Conservation (phyloP, 106 monocot species). For the Apostasia ramifera region DNA sequence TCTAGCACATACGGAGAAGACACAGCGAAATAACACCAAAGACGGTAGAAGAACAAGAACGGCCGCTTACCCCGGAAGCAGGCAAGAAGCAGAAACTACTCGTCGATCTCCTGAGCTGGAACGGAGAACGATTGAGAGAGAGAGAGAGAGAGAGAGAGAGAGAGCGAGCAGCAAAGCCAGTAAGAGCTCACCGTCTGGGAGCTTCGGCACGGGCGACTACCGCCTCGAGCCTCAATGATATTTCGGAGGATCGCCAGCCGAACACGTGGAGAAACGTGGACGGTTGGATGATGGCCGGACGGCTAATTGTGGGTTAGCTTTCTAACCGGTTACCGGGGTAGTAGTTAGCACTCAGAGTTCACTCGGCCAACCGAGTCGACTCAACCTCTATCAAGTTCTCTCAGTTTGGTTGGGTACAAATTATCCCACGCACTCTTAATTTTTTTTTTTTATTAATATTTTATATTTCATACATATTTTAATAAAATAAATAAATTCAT, state of each 20-base stretch:
- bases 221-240: not conserved
- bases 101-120: not conserved
- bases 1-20: not conserved
- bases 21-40: not conserved
- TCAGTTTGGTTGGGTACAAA: no score
- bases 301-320: not conserved
- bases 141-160: not conserved
- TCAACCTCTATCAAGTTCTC: no score
- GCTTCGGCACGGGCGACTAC: not conserved
- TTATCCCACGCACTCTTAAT: no score
- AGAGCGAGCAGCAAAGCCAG: not conserved
- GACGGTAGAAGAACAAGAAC: not conserved
- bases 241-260: not conserved
- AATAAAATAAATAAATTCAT: no score
- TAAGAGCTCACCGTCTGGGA: no score
- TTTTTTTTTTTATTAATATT: no score
- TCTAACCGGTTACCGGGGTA: not conserved
- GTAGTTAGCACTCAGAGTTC: not conserved
- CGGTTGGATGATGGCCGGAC: not conserved
- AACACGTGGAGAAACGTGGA: not conserved
- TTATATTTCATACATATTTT: no score
- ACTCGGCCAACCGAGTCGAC: no score
- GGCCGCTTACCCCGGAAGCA: not conserved
- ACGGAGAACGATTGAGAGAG: not conserved
- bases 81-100: not conserved